Percentiles rank a stretch among this genome's conserved stretches.
Evolutionary conservation across 352 stramenopile genomes (phyloP).

Genomic region (Pythium dissotocum): DNA sequence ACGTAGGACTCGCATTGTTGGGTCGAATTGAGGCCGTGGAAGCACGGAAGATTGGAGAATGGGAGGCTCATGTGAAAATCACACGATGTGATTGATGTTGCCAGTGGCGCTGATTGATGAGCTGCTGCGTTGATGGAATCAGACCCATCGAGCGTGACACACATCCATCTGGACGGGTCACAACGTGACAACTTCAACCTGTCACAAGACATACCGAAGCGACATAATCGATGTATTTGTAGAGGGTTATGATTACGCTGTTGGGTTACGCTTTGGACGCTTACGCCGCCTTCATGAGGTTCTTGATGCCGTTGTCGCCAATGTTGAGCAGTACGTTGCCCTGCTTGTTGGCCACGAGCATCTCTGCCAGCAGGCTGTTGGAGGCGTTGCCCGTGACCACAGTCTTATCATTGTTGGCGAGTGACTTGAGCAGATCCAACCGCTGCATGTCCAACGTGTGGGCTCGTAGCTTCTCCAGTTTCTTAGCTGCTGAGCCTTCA

Average conservation of each 20-base stretch:
- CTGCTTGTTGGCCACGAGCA: conserved; percentile 60
- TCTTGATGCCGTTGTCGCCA: conserved; percentile 28
- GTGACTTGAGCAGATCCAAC: conserved; percentile 39
- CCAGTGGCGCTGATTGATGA: background rate
- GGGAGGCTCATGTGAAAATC: background rate
- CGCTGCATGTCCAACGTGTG: conserved; percentile 50
- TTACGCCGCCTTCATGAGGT: conserved; percentile 28
- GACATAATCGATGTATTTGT: conserved; percentile 2
- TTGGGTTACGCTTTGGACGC: background rate
- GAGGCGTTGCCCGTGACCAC: conserved; percentile 52
- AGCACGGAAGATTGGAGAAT: background rate
- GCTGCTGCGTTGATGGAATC: conserved; percentile 7
- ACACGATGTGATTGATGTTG: background rate
- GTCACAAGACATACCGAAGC: conserved; percentile 1
- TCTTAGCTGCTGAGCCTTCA: conserved; percentile 38
- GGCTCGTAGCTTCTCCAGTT: conserved; percentile 42
- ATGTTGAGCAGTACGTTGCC: conserved; percentile 52
- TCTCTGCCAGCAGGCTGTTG: conserved; percentile 53
- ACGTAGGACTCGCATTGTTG: background rate
- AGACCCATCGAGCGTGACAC: background rate
- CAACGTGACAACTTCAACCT: conserved; percentile 6
- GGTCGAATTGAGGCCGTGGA: background rate
- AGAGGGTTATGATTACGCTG: background rate
- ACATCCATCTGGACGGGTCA: background rate
- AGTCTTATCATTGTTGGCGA: conserved; percentile 44